Percentiles rank a stretch among this genome's conserved stretches.
Evolutionary conservation across 192 early-diverging fungal species (phyloP).

Genomic region (Coemansia sp.): DNA sequence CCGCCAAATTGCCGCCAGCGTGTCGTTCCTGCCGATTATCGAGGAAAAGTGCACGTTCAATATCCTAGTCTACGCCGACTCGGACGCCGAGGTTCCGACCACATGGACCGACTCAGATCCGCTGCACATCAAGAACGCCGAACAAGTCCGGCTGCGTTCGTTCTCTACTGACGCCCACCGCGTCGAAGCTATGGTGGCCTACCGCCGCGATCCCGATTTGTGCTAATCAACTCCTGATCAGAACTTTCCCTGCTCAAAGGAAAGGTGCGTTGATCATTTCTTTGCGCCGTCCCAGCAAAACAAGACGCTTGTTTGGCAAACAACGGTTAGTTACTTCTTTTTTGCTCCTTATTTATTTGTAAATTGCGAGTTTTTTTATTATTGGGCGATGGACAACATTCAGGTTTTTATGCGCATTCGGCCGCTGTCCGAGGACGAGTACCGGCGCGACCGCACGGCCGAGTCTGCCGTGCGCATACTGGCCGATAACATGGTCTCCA

Average conservation of each 20-base stretch:
- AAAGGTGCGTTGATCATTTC: too few relatives aligned
- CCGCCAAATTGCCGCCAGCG: constrained; percentile 86
- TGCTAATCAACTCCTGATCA: constrained; percentile 13
- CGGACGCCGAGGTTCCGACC: constrained; percentile 79
- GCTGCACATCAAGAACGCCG: constrained; percentile 74
- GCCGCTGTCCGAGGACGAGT: constrained; percentile 53
- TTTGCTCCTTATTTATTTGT: constrained; percentile 3
- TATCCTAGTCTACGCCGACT: constrained; percentile 84
- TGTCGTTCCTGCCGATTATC: constrained; percentile 86
- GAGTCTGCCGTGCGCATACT: constrained; percentile 50
- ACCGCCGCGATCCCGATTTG: constrained; percentile 65
- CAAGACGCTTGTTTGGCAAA: too few relatives aligned
- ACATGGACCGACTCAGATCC: constrained; percentile 85
- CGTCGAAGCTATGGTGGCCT: constrained; percentile 85
- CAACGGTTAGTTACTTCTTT: not conserved
- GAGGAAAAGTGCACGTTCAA: constrained; percentile 91
- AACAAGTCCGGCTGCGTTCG: constrained; percentile 80
- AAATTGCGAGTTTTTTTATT: not conserved
- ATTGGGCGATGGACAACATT: constrained; percentile 52
- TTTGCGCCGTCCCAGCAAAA: too few relatives aligned
- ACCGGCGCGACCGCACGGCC: constrained; percentile 39
- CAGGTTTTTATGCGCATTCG: constrained; percentile 62
- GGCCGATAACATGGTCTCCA: constrained; percentile 46
- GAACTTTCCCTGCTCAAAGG: too few relatives aligned
- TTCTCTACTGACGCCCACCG: constrained; percentile 83